Evolutionary conservation across 352 stramenopile species (phyloP).

Genomic region (Aphanomyces invadans): DNA sequence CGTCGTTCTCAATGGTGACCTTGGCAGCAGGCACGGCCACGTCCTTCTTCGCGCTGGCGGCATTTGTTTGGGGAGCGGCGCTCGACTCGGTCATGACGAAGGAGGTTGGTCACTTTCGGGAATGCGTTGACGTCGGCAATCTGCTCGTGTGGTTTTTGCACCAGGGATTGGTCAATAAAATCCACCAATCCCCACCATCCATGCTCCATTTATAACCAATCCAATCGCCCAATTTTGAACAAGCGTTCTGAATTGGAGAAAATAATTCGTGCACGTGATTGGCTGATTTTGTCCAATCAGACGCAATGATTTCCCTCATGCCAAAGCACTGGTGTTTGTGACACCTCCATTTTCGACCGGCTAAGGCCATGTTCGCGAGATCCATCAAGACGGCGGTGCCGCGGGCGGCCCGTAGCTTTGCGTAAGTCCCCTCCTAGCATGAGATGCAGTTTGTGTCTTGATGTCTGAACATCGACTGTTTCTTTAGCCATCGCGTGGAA

Average conservation of each 20-base stretch:
- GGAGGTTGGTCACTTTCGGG: background rate
- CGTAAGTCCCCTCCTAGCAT: background rate
- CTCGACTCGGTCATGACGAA: background rate
- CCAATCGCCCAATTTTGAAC: background rate
- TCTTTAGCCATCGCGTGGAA: conserved; percentile 74
- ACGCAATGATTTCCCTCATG: background rate
- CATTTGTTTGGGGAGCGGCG: background rate
- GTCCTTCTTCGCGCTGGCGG: conserved; percentile 31
- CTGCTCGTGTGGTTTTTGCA: background rate
- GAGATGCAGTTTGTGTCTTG: no score
- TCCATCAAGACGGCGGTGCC: background rate
- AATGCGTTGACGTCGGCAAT: background rate
- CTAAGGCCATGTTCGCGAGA: background rate
- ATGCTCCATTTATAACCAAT: background rate
- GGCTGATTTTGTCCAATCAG: background rate
- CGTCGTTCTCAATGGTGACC: conserved; percentile 25
- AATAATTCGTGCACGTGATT: background rate
- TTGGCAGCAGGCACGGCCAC: background rate
- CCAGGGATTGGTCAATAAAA: background rate
- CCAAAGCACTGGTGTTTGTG: conserved; percentile 12
- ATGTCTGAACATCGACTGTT: no score
- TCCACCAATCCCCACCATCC: background rate
- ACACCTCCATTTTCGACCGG: background rate
- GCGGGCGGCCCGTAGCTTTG: background rate
- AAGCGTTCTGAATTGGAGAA: background rate